A percentile compares a stretch with the other conserved stretches of the same genome.
phyloP scores from a whole-genome alignment of 2,329 filamentous ascomycete species.

The Calonectria naviculata region DNA sequence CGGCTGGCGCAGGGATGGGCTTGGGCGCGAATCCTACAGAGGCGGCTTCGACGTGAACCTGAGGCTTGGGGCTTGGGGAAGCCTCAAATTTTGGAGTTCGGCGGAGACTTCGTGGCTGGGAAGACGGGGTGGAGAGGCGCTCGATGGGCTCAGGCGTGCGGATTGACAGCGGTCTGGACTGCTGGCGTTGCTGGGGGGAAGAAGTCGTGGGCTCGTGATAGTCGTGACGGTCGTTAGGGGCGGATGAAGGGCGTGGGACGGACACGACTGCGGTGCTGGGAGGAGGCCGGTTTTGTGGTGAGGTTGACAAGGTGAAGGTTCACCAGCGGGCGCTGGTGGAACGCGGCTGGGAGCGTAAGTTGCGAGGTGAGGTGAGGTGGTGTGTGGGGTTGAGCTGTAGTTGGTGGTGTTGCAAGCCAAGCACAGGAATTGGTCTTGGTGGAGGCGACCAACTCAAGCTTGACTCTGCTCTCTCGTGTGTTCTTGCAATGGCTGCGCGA shows the following conservation, averaged over 20 bases:
- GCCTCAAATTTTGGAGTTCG: constrained; percentile 63
- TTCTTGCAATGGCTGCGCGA: not conserved
- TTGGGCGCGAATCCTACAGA: constrained; percentile 61
- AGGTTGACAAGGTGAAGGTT: constrained; percentile 59
- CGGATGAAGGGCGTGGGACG: constrained; percentile 50
- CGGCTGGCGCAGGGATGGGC: constrained; percentile 38
- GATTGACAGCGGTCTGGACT: constrained; percentile 38
- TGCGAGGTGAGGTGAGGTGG: constrained; percentile 10
- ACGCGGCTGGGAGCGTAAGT: constrained; percentile 26
- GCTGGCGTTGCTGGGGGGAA: constrained; percentile 58
- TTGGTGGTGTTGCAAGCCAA: constrained; percentile 30
- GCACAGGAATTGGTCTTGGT: constrained; percentile 18
- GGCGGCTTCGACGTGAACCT: constrained; percentile 59
- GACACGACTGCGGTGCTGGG: constrained; percentile 57
- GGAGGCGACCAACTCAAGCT: constrained; percentile 16
- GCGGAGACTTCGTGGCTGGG: constrained; percentile 58
- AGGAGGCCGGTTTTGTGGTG: constrained; percentile 35
- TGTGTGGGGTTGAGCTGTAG: constrained; percentile 29
- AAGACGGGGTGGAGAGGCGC: constrained; percentile 58
- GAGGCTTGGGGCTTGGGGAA: constrained; percentile 55
- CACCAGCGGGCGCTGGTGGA: constrained; percentile 54
- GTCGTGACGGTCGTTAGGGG: constrained; percentile 67
- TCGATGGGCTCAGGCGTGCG: constrained; percentile 51
- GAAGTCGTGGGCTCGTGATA: constrained; percentile 58
- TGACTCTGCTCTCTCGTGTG: constrained; percentile 1